Base-by-base conservation (phyloP, 2,329 filamentous ascomycete genomes). In the Exophiala sp. region DNA sequence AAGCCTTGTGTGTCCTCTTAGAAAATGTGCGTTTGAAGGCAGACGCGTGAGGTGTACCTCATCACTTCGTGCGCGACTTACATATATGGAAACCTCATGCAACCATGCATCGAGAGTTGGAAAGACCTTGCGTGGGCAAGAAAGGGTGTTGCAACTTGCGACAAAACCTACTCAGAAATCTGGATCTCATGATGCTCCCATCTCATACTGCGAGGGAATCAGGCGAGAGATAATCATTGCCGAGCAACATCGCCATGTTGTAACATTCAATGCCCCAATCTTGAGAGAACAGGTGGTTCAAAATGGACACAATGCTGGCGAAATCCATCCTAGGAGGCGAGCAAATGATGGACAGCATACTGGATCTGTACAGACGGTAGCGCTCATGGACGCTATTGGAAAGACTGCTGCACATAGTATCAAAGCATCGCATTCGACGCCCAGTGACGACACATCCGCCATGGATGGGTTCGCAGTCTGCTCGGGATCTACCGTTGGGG, bases 401-500 rank as follows among this genome's bases (percentile, higher is more conserved):
- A 38, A 38, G 35, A 5, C 35, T 38, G 35, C 35, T 12, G 35
- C 35, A 38, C 35, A 38, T 38, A 38, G 11, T 66, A 73, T 46
- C 43, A 46, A 2, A n/a, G 50, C 50, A 11, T 54, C 59, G 3
- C 44, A 52, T 12, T 57, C 60, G 3, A 65, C 60, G 1, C 65
- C 65, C 6, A 52, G 52, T 33, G 57, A 60, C 42, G 65, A 68
- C 36, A 67, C 66, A 1, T 68, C 65, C 6, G 65, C 65, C 3
- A 66, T 68, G 65, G 65, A 67, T 36, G 65, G 65, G 1, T 68
- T 62, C 45, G 65, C 65, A 11, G 46, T 68, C 21, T 59, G 52
- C 33, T 65, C 65, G 2, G 38, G 33, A 4, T 49, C 45, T 8
- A 66, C 63, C 2, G n/a, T 46, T 11, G 34, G n/a, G 11, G 63